phyloP scores from a whole-genome alignment of 345 rosid species.

The Brassica nigra region DNA sequence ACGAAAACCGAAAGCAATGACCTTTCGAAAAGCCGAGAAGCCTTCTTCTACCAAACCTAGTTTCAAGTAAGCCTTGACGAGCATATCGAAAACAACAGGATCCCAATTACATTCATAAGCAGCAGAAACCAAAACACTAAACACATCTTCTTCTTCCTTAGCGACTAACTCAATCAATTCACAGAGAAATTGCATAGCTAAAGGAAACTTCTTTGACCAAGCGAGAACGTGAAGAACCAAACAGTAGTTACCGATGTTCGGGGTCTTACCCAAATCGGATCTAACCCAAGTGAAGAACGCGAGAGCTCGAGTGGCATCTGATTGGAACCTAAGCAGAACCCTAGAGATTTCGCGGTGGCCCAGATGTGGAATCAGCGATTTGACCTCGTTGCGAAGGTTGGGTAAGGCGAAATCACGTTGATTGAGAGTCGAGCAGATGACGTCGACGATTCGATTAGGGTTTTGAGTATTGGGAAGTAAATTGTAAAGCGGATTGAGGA shows the following conservation, averaged over 20 bases:
- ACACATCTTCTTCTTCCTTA: slow-evolving; percentile 40
- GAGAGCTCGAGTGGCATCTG: slow-evolving; percentile 57
- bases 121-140: slow-evolving; percentile 48
- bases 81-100: slow-evolving; percentile 68
- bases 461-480: slow-evolving; percentile 60
- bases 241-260: slow-evolving; percentile 51
- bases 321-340: slow-evolving; percentile 69
- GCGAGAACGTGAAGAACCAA: slow-evolving; percentile 59
- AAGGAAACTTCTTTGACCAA: slow-evolving; percentile 53
- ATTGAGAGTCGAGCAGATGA: slow-evolving; percentile 58
- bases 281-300: slow-evolving; percentile 67
- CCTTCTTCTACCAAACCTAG: slow-evolving; percentile 53
- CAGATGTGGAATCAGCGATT: slow-evolving; percentile 52
- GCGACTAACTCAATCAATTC: slow-evolving; percentile 46
- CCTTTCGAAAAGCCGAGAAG: slow-evolving; percentile 48
- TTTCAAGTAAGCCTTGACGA: slow-evolving; percentile 62
- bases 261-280: slow-evolving; percentile 52
- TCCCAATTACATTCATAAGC: slow-evolving; percentile 68
- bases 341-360: slow-evolving; percentile 57
- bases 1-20: slow-evolving; percentile 50
- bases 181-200: slow-evolving; percentile 55
- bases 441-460: slow-evolving; percentile 63
- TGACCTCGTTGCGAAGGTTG: slow-evolving; percentile 34
- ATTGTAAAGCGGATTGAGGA: slow-evolving; percentile 53
- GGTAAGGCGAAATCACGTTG: slow-evolving; percentile 30